Percentiles rank a stretch among this genome's conserved stretches.
Conservation (phyloP, 441 rosid genomes). For the Brassica hybrid region DNA sequence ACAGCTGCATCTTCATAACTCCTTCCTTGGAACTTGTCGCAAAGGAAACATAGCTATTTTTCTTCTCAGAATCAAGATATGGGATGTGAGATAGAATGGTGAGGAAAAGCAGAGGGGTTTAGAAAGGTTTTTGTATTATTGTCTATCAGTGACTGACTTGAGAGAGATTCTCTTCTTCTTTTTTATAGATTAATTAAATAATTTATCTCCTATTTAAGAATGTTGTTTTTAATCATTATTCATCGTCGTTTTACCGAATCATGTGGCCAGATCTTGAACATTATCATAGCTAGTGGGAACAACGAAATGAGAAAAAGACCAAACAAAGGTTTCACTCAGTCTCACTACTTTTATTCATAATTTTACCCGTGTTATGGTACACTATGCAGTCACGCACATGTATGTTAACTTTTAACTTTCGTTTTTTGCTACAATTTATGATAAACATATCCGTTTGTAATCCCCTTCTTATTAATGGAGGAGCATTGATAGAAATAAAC, state of each 20-base stretch:
- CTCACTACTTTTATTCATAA: not conserved
- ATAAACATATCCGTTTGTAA: not conserved
- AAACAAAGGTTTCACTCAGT: too few species aligned
- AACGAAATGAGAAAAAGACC: too few species aligned
- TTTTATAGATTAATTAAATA: not conserved
- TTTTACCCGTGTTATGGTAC: not conserved
- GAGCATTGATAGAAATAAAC: too few species aligned
- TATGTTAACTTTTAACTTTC: not conserved
- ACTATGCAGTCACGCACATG: not conserved
- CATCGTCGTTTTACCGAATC: not conserved
- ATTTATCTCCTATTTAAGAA: not conserved
- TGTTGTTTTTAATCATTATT: not conserved
- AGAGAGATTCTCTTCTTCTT: not conserved
- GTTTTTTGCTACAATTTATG: not conserved
- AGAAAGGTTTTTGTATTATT: conserved; percentile 14
- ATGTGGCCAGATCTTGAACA: conserved; percentile 10
- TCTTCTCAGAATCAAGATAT: conserved; percentile 1
- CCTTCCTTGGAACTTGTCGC: not conserved
- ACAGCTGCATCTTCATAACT: conserved; percentile 2
- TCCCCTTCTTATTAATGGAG: too few species aligned
- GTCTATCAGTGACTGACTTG: not conserved
- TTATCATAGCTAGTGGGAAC: too few species aligned
- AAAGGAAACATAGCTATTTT: not conserved
- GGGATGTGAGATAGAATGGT: not conserved
- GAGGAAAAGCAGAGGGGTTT: not conserved